Evolutionary conservation across 148 eudicot species (phyloP).

Genomic region (Mesembryanthemum crystallinum): DNA sequence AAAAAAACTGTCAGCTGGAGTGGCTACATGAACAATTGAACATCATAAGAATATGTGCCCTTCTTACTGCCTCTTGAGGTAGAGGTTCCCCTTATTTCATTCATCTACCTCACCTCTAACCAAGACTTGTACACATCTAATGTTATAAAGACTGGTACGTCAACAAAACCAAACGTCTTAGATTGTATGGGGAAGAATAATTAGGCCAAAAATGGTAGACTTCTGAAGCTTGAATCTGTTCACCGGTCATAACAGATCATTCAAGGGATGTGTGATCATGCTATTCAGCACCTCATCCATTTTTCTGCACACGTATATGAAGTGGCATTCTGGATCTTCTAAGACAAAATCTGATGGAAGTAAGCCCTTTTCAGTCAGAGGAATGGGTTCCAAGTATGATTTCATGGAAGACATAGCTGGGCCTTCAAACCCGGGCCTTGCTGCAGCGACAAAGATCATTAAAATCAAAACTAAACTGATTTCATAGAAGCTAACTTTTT

Average conservation of each 20-base stretch:
- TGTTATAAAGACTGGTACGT: constrained; percentile 8
- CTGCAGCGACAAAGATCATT: constrained; percentile 42
- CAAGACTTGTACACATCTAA: constrained; percentile 25
- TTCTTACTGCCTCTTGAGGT: no score
- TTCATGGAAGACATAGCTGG: constrained; percentile 42
- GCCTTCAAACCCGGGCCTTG: constrained; percentile 80
- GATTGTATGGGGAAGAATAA: not conserved
- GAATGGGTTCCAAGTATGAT: constrained; percentile 59
- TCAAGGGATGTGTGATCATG: constrained; percentile 5
- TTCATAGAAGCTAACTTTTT: no score
- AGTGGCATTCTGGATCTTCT: constrained; percentile 94
- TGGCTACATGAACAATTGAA: no score
- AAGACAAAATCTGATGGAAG: constrained; percentile 59
- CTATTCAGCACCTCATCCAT: constrained; percentile 31
- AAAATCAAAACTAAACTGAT: not conserved
- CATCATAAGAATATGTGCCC: no score
- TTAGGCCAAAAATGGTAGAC: not conserved
- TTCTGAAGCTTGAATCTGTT: constrained; percentile 15
- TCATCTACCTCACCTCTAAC: not conserved
- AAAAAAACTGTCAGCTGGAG: no score
- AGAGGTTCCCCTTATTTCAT: constrained; percentile 7
- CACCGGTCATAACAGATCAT: constrained; percentile 10
- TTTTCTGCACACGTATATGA: constrained; percentile 71
- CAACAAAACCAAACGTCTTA: constrained; percentile 8
- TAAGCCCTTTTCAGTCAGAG: constrained; percentile 63